Percentiles rank a stretch among this genome's conserved stretches.
These are phyloP conservation scores for Hypoxylon sp. DNA, from an alignment of 2,329 filamentous ascomycete genomes.

Conservation along the genomic window DNA sequence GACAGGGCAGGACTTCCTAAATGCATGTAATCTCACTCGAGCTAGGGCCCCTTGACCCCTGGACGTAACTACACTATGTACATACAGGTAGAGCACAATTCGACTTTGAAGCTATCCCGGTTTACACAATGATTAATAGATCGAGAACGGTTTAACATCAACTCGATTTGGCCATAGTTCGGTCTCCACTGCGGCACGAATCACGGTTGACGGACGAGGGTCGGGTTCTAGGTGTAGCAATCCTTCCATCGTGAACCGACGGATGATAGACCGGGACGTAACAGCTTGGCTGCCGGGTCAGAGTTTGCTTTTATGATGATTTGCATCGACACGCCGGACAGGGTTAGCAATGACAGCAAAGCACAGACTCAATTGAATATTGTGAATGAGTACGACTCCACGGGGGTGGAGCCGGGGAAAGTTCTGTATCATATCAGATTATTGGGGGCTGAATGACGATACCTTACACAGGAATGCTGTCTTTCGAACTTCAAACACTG, in stretches of 20 bases:
- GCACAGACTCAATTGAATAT: slow-evolving; percentile 34
- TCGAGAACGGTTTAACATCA: slow-evolving; percentile 35
- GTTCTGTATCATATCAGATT: slow-evolving; percentile 31
- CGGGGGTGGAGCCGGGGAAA: slow-evolving; percentile 32
- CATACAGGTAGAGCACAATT: slow-evolving; percentile 25
- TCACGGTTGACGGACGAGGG: slow-evolving; percentile 32
- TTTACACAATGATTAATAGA: slow-evolving; percentile 38
- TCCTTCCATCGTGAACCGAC: slow-evolving; percentile 34
- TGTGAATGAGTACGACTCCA: slow-evolving; percentile 25
- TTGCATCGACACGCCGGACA: slow-evolving; percentile 45
- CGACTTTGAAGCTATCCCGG: slow-evolving; percentile 25
- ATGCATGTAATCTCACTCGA: slow-evolving; percentile 46
- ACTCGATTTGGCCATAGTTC: slow-evolving; percentile 36
- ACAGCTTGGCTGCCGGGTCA: slow-evolving; percentile 43
- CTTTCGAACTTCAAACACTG: neutral
- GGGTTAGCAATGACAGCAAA: slow-evolving; percentile 36
- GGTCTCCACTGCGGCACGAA: slow-evolving; percentile 32
- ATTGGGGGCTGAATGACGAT: slow-evolving; percentile 28
- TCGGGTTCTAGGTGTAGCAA: slow-evolving; percentile 23
- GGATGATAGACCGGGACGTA: slow-evolving; percentile 45
- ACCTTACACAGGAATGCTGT: slow-evolving; percentile 2
- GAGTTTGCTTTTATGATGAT: slow-evolving; percentile 47
- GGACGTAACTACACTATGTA: slow-evolving; percentile 14
- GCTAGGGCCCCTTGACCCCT: slow-evolving; percentile 35
- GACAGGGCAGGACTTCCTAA: slow-evolving; percentile 34